These are phyloP conservation scores for Fusarium sp. DNA, from an alignment of 2,329 filamentous ascomycete species.

Conservation along the genomic window DNA sequence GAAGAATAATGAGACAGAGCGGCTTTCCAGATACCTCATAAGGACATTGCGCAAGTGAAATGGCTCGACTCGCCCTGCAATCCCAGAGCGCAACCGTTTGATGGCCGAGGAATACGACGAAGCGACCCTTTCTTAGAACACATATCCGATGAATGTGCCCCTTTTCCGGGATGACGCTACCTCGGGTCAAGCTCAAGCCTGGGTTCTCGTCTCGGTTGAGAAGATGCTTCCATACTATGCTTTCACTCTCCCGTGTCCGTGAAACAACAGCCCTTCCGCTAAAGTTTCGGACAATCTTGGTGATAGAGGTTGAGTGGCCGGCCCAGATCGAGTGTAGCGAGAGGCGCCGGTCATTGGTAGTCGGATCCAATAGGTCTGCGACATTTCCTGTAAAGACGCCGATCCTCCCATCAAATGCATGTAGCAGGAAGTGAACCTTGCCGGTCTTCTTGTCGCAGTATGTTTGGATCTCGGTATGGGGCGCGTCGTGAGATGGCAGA, in stretches of 20 bases:
- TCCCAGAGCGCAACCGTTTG: constrained; percentile 83
- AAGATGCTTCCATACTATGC: constrained; percentile 84
- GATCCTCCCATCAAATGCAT: constrained; percentile 87
- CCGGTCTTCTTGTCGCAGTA: constrained; percentile 77
- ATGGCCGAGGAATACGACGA: constrained; percentile 83
- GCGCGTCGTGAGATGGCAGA: constrained; percentile 36
- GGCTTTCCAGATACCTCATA: constrained; percentile 77
- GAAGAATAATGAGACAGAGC: constrained; percentile 83
- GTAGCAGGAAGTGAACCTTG: constrained; percentile 78
- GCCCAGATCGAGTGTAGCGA: constrained; percentile 78
- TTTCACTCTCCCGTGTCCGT: constrained; percentile 81
- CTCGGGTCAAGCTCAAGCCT: constrained; percentile 66
- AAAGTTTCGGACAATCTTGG: constrained; percentile 88
- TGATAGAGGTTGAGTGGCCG: constrained; percentile 83
- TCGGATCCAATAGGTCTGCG: constrained; percentile 83
- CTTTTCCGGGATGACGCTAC: constrained; percentile 74
- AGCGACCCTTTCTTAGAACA: constrained; percentile 80
- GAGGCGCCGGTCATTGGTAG: constrained; percentile 70
- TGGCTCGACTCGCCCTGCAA: constrained; percentile 70
- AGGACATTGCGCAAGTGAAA: constrained; percentile 60
- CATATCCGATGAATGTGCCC: constrained; percentile 85
- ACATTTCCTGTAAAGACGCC: constrained; percentile 84
- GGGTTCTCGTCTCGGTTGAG: constrained; percentile 54
- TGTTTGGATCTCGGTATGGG: constrained; percentile 76
- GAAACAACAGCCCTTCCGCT: constrained; percentile 85